Evolutionary conservation across 371 early-diverging fungal genomes (phyloP).

Genomic region (Mucor racemosus): DNA sequence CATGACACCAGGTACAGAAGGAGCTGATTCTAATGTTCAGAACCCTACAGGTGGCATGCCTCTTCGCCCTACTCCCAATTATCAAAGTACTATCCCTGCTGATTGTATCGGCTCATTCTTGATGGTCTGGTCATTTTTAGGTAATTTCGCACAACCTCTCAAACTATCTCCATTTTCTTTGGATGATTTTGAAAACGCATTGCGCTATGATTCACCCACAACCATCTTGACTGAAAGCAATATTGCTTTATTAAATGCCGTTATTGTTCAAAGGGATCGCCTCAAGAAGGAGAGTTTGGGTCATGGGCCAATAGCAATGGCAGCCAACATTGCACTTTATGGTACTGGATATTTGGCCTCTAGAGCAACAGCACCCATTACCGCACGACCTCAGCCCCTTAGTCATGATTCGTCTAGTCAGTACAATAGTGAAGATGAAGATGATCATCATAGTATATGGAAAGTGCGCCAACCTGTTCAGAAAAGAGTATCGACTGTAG

Average conservation of each 20-base stretch:
- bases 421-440: conserved; percentile 20
- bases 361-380: conserved; percentile 3
- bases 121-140: conserved; percentile 53
- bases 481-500: conserved; percentile 14
- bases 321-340: conserved; percentile 24
- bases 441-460: conserved; percentile 12
- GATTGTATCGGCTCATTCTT: conserved; percentile 43
- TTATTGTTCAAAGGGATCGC: conserved; percentile 41
- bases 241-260: conserved; percentile 46
- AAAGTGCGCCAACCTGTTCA: conserved; percentile 11
- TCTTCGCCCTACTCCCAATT: conserved; percentile 25
- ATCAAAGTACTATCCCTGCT: conserved; percentile 32
- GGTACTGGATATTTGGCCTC: conserved; percentile 34
- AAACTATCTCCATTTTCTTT: conserved; percentile 44
- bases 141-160: conserved; percentile 45
- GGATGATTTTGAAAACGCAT: conserved; percentile 53
- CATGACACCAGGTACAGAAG: conserved; percentile 38
- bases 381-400: background rate
- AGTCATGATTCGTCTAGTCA: conserved; percentile 6
- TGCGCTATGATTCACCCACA: conserved; percentile 28
- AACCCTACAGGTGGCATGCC: conserved; percentile 46
- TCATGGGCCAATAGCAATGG: conserved; percentile 25
- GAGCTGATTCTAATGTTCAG: conserved; percentile 10
- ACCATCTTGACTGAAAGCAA: conserved; percentile 41
- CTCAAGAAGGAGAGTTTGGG: conserved; percentile 30